Evolutionary conservation across 2,329 filamentous ascomycete species (phyloP), one percentile per base, ranked within the genome.

Genomic region (Elsinoe ampelina): DNA sequence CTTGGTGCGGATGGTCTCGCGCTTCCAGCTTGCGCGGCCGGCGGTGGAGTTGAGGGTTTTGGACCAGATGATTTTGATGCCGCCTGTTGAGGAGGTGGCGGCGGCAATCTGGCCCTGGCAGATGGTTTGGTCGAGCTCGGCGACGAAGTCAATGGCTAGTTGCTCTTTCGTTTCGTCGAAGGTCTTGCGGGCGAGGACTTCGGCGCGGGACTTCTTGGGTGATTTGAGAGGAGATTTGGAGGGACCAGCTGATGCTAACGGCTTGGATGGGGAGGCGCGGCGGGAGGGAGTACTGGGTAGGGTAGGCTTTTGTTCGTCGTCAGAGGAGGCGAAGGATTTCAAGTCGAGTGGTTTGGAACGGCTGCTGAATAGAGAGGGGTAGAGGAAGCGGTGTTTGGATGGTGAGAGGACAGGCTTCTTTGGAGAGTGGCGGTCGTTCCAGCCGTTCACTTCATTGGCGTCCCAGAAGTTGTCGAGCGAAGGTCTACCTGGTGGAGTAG

Each of bases 11-110:
- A 72, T 68, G 15, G 68, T 71, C 63, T 77, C 74, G 52, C 73
- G 68, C 10, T 70, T 71, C 76, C 76, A 78, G 59, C 76, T 77
- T 34, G 76, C 76, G 30, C 76, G 70, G 35, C 88, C 88, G 12
- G 88, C 88, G 0, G 88, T 92, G 1, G 85, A 86, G 66, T 85
- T 87, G 54, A 93, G 80, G n/a, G 81, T 88, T 63, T 86, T 88
- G 59, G 79, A 84, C 88, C 88, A 93, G 42, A 81, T 71, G 36
- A 92, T 76, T 57, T 80, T 79, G 47, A 92, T 77, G 1, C 88
- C 88, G 15, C 87, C 87, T 0, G 86, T 87, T 0, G 75, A 70
- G 1, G 75, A 73, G 0, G 86, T 76, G 17, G 90, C 74, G 20
- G 75, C 64, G 1, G 73, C 68, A 6, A 93, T 79, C 59, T 77